Conservation (phyloP, 139 green algal genomes). For the Micractinium sp. region DNA sequence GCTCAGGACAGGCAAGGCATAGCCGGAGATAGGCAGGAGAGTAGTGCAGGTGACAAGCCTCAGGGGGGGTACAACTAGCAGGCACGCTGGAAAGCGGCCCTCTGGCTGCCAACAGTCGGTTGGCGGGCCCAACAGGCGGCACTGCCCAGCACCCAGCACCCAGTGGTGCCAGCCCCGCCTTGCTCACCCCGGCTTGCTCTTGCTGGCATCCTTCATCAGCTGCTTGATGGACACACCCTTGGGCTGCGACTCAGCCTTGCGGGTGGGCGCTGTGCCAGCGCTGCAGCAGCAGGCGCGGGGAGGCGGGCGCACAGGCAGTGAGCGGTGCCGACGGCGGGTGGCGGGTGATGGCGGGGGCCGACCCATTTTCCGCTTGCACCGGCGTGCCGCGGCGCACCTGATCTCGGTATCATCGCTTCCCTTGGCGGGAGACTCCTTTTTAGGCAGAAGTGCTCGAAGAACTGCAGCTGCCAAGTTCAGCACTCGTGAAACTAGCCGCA, state of each 20-base stretch:
- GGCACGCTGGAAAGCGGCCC: no score
- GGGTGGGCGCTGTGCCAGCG: not conserved
- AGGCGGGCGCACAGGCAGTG: not conserved
- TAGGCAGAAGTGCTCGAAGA: not conserved
- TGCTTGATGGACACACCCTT: conserved; percentile 21
- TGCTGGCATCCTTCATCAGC: conserved; percentile 16
- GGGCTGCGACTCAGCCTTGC: not conserved
- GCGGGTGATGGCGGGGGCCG: not conserved
- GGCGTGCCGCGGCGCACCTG: not conserved
- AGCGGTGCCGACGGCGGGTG: not conserved
- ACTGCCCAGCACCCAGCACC: no score
- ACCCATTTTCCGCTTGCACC: no score
- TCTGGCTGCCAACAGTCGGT: no score
- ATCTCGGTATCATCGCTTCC: not conserved
- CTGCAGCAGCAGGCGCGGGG: not conserved
- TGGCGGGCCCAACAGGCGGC: no score
- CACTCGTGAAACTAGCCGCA: not conserved
- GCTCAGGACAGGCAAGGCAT: no score
- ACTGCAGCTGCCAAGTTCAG: not conserved
- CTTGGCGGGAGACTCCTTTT: not conserved
- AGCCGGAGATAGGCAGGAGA: no score
- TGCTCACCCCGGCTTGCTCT: conserved; percentile 33
- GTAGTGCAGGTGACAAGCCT: no score
- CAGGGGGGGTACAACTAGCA: no score
- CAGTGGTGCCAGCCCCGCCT: no score